Evolutionary conservation across 495 filamentous ascomycete genomes (phyloP).

Genomic region (Cudoniella acicularis): DNA sequence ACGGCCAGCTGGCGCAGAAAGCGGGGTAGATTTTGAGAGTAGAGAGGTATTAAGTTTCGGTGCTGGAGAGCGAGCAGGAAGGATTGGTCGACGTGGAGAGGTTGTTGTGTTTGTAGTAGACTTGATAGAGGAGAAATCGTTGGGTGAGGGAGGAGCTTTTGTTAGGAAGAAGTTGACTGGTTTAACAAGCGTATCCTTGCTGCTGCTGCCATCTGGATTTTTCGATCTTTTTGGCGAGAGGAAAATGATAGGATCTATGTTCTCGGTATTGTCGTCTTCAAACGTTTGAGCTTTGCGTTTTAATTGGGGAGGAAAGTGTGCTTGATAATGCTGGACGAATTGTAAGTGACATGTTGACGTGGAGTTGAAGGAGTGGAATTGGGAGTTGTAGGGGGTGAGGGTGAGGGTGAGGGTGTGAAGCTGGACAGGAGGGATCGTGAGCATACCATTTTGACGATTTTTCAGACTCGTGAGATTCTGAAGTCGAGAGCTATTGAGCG

Average conservation of each 20-base stretch:
- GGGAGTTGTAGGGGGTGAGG: not conserved
- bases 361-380: not conserved
- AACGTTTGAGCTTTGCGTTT: conserved; percentile 19
- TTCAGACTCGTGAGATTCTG: conserved; percentile 54
- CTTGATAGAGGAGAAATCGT: conserved; percentile 23
- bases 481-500: conserved; percentile 47
- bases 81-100: conserved; percentile 31
- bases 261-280: conserved; percentile 62
- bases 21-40: conserved; percentile 38
- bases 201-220: conserved; percentile 40
- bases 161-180: conserved; percentile 34
- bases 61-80: conserved; percentile 26
- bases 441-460: conserved; percentile 62
- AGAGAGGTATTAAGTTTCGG: conserved; percentile 42
- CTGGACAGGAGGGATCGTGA: not conserved
- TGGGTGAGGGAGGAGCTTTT: conserved; percentile 22
- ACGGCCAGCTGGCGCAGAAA: conserved; percentile 57
- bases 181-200: conserved; percentile 28
- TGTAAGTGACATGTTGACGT: conserved; percentile 10
- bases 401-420: conserved; percentile 1
- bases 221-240: conserved; percentile 66
- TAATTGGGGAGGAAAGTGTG: conserved; percentile 16
- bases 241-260: conserved; percentile 68
- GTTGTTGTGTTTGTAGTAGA: conserved; percentile 18
- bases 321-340: conserved; percentile 15